phyloP scores from a whole-genome alignment of 495 filamentous ascomycete species.

The Glutinoglossum americanum region DNA sequence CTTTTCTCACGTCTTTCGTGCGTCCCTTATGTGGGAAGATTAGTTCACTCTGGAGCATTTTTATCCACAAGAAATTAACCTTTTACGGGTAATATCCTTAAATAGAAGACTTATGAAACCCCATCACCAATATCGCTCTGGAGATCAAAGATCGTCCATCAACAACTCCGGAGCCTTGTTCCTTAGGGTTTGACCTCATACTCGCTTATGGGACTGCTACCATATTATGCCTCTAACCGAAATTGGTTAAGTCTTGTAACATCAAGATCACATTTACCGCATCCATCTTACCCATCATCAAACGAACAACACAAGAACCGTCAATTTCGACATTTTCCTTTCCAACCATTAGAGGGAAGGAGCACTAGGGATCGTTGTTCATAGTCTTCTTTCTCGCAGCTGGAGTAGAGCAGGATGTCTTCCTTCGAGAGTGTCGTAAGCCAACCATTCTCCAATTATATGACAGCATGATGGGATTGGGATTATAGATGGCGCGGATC shows the following conservation, averaged over 20 bases:
- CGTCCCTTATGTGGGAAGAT: background rate
- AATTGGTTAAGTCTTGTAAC: background rate
- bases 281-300: background rate
- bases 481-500: slow-evolving; percentile 2
- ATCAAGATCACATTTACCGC: slow-evolving; percentile 1
- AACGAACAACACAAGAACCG: slow-evolving; percentile 3
- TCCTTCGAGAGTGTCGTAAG: slow-evolving; percentile 91
- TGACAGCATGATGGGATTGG: slow-evolving; percentile 4
- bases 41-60: background rate
- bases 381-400: slow-evolving; percentile 24
- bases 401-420: slow-evolving; percentile 62
- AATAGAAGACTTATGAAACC: no score
- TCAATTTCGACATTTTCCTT: slow-evolving; percentile 2
- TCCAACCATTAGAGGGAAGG: slow-evolving; percentile 1
- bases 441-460: slow-evolving; percentile 18
- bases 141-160: no score
- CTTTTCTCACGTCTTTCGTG: background rate
- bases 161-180: no score
- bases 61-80: background rate
- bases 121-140: no score
- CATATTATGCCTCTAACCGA: background rate
- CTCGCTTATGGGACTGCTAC: slow-evolving; percentile 1
- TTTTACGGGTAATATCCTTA: no score
- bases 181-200: slow-evolving; percentile 1
- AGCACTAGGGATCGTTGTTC: slow-evolving; percentile 5